phyloP scores from a whole-genome alignment of 2,329 filamentous ascomycete species.

The Colletotrichum sp. region DNA sequence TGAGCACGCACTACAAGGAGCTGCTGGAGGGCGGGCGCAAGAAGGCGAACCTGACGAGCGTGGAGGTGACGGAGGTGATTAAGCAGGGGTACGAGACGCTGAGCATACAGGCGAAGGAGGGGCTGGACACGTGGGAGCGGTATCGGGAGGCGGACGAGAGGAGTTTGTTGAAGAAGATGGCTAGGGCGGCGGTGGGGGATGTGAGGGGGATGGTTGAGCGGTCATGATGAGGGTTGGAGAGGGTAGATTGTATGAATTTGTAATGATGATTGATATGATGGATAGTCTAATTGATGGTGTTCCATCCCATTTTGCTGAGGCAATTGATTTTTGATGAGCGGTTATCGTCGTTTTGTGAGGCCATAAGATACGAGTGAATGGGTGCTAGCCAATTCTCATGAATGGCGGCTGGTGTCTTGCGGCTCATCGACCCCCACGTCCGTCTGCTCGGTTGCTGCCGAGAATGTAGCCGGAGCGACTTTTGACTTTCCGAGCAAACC shows the following conservation, averaged over 20 bases:
- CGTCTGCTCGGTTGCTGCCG: not conserved
- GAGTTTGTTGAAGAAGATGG: slow-evolving; percentile 84
- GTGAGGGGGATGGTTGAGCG: slow-evolving; percentile 56
- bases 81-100: slow-evolving; percentile 96
- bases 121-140: slow-evolving; percentile 82
- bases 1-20: slow-evolving; percentile 85
- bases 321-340: rapidly evolving
- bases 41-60: slow-evolving; percentile 74
- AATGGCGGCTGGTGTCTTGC: not conserved
- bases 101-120: slow-evolving; percentile 88
- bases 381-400: not conserved
- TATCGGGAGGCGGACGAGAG: slow-evolving; percentile 90
- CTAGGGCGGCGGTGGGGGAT: slow-evolving; percentile 74
- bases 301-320: not conserved
- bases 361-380: rapidly evolving
- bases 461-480: not conserved
- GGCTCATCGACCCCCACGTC: not conserved
- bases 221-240: not conserved
- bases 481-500: not conserved
- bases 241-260: not conserved
- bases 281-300: not conserved
- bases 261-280: not conserved
- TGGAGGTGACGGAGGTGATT: slow-evolving; percentile 88
- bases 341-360: not conserved
- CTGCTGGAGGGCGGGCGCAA: slow-evolving; percentile 65